Evolutionary conservation across 2,329 filamentous ascomycete species (phyloP).

Genomic region (Fusarium bulbicola): DNA sequence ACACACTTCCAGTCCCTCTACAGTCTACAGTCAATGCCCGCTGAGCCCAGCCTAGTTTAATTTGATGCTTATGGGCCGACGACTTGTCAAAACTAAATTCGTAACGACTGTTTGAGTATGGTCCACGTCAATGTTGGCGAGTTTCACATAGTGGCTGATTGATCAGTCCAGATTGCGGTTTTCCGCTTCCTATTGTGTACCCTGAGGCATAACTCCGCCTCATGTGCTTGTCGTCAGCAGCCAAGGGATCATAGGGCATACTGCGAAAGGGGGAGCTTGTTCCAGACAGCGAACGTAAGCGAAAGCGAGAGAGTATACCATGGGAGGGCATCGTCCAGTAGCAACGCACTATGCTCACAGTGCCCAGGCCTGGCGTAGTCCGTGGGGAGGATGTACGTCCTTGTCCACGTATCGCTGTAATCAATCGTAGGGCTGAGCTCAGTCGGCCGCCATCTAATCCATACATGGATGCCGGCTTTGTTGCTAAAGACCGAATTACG

Average conservation of each 20-base stretch:
- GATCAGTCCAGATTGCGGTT: slow-evolving; percentile 29
- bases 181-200: slow-evolving; percentile 9
- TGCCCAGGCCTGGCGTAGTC: background rate
- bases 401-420: slow-evolving; percentile 15
- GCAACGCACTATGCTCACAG: background rate
- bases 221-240: slow-evolving; percentile 16
- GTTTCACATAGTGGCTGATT: slow-evolving; percentile 9
- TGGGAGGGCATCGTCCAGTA: slow-evolving; percentile 8
- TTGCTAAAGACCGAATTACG: slow-evolving; percentile 18
- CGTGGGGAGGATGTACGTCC: slow-evolving; percentile 16
- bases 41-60: background rate
- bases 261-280: slow-evolving; percentile 4
- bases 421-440: slow-evolving; percentile 36
- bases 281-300: background rate
- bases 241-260: slow-evolving; percentile 12
- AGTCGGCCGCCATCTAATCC: slow-evolving; percentile 19
- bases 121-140: background rate
- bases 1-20: background rate
- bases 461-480: slow-evolving; percentile 11
- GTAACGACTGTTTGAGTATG: slow-evolving; percentile 5
- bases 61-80: background rate
- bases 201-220: slow-evolving; percentile 26
- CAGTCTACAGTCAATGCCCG: background rate
- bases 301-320: slow-evolving; percentile 13
- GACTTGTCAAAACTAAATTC: slow-evolving; percentile 1